Evolutionary conservation across 148 eudicot genomes (phyloP), one percentile per base, ranked within the genome.

Genomic region (Rheum nobile): DNA sequence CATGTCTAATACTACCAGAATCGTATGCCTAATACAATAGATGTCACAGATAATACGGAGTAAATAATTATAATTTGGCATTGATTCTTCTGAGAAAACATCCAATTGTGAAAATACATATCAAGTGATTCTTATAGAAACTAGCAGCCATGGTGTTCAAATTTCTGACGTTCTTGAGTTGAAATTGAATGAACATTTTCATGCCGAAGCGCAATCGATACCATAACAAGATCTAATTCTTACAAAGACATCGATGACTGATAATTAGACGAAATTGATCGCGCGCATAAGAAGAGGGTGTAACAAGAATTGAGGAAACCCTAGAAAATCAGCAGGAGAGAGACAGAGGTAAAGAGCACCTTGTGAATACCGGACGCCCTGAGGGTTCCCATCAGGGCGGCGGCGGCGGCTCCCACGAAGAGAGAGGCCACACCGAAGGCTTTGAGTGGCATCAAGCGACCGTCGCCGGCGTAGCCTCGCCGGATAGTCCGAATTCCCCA

Each of bases 401-500:
- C 70, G 74, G 90, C 87, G 72, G 74, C 52, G 73, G 90, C 83
- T 61, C 92, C 92, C 77, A 88, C 84, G 73, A 88, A 85, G 75
- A 88, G 85, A 38, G 92, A 84, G 74, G 90, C 88, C 47, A 86
- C 83, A 50, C 77, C 81, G 77, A 88, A 88, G 48, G 92, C 92
- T 73, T 88, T 88, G 19, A 88, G 26, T 6, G 92, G 90, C 92
- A 86, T 85, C 28, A 82, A 41, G 48, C 76, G 83, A 26, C 69
- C 73, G 43, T 83, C 83, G 42, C 88, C 90, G 72, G 84, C 76
- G 74, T 77, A 81, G 48, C 87, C 90, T 79, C 59, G 85, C 35
- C 84, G 79, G 52, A 6, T 80, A 13, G 80, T 70, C 31, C 74
- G 68, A 29, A 85, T 78, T 17, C 85, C 92, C 79, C 77, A 74